phyloP scores from a whole-genome alignment of 768 basidiomycete genomes.

The Hypholoma sublateritium region DNA sequence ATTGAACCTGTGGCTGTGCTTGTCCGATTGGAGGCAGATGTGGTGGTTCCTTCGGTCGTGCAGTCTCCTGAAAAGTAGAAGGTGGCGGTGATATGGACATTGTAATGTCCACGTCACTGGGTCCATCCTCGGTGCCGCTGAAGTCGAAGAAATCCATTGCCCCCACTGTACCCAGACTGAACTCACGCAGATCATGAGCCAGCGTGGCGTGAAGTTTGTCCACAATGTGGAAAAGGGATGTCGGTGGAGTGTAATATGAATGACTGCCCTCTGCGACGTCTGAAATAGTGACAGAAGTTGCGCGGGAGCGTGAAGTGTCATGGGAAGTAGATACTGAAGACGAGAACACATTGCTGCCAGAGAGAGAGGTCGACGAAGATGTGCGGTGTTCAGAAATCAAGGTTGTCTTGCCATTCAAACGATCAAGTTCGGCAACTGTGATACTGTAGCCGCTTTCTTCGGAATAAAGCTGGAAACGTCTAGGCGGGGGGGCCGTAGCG shows the following conservation, averaged over 20 bases:
- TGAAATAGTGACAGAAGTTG: constrained; percentile 22
- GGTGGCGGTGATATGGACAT: not conserved
- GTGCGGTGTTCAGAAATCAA: constrained; percentile 14
- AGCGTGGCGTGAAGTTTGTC: constrained; percentile 48
- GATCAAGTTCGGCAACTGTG: constrained; percentile 49
- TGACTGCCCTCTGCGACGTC: constrained; percentile 16
- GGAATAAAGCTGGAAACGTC: constrained; percentile 10
- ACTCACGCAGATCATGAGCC: constrained; percentile 51
- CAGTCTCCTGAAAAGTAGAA: not conserved
- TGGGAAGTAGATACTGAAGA: constrained; percentile 1
- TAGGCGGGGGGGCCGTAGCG: constrained; percentile 27
- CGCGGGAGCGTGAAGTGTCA: constrained; percentile 14
- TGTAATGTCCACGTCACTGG: not conserved
- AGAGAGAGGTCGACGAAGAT: not conserved
- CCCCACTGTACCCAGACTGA: constrained; percentile 14
- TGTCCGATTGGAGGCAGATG: not conserved
- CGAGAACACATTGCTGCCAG: not conserved
- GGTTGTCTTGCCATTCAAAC: constrained; percentile 53
- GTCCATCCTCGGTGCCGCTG: constrained; percentile 1
- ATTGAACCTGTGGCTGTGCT: not conserved
- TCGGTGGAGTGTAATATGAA: not conserved
- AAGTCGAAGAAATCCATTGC: constrained; percentile 16
- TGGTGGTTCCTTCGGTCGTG: not conserved
- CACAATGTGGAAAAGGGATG: constrained; percentile 1
- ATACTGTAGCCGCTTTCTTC: constrained; percentile 19